Evolutionary conservation across 2,329 filamentous ascomycete species (phyloP).

Genomic region (Stachybotrys chartarum): DNA sequence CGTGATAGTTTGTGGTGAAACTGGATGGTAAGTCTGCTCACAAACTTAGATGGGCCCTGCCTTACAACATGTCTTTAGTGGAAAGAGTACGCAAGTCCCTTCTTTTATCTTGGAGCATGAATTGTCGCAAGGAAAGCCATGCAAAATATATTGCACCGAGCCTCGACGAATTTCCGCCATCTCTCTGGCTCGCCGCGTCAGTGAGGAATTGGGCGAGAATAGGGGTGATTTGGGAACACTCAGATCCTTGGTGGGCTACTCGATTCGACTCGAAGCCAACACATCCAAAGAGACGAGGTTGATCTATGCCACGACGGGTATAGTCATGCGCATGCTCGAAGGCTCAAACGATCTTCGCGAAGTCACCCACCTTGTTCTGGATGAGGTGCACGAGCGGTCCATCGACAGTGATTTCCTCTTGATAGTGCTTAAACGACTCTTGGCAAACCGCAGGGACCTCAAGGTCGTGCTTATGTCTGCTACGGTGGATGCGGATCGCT

Average conservation of each 20-base stretch:
- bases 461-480: slow-evolving; percentile 97
- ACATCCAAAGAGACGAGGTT: slow-evolving; percentile 74
- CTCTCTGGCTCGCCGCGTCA: slow-evolving; percentile 85
- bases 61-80: slow-evolving; percentile 36
- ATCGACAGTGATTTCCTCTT: slow-evolving; percentile 96
- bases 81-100: slow-evolving; percentile 97
- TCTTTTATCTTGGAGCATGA: slow-evolving; percentile 89
- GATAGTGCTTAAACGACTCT: slow-evolving; percentile 80
- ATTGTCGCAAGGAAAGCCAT: slow-evolving; percentile 68
- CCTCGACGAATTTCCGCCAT: slow-evolving; percentile 94
- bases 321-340: slow-evolving; percentile 97
- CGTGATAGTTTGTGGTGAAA: slow-evolving; percentile 92
- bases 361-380: slow-evolving; percentile 90
- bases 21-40: slow-evolving; percentile 57
- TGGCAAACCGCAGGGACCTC: slow-evolving; percentile 69
- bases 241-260: slow-evolving; percentile 85
- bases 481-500: slow-evolving; percentile 86
- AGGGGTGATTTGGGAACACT: slow-evolving; percentile 74
- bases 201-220: slow-evolving; percentile 85
- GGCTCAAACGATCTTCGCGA: slow-evolving; percentile 78
- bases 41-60: background rate
- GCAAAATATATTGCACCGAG: slow-evolving; percentile 94
- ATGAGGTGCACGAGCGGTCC: slow-evolving; percentile 92
- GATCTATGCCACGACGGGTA: slow-evolving; percentile 83
- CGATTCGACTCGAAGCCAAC: slow-evolving; percentile 87